Percentiles rank a stretch among this genome's conserved stretches.
Conservation (phyloP, 192 early-diverging fungal genomes). For the Dimargaris verticillata region DNA sequence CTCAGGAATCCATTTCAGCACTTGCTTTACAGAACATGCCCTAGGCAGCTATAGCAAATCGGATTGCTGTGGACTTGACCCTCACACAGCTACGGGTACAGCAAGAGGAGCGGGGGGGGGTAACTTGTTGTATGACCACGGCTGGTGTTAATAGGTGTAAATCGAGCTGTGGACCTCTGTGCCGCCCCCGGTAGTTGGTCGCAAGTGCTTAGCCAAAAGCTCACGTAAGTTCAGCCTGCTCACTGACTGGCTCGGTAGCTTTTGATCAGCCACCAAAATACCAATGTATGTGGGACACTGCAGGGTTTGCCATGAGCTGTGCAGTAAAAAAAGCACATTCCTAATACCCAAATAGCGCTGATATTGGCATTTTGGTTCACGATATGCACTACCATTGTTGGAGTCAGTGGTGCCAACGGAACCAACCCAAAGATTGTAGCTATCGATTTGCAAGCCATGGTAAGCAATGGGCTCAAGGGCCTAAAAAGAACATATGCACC, state of each 20-base stretch:
- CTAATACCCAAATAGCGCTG: too few species aligned
- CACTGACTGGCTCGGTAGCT: too few species aligned
- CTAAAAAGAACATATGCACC: too few species aligned
- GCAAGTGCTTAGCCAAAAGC: conserved; percentile 63
- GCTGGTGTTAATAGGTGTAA: conserved; percentile 37
- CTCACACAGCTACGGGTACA: too few species aligned
- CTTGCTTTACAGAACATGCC: not conserved
- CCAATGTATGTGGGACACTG: too few species aligned
- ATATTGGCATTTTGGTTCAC: too few species aligned
- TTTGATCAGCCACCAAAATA: too few species aligned
- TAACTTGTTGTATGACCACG: not conserved
- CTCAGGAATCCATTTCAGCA: not conserved
- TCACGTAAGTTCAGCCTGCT: conserved; percentile 13
- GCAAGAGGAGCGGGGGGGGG: not conserved
- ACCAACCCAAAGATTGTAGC: conserved; percentile 60
- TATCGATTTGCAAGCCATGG: conserved; percentile 90
- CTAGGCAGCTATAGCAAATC: too few species aligned
- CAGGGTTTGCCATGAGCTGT: too few species aligned
- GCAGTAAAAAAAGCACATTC: too few species aligned
- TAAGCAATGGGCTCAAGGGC: too few species aligned
- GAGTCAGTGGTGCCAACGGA: conserved; percentile 11
- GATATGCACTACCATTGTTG: not conserved
- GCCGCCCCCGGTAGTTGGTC: conserved; percentile 96
- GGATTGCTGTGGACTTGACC: too few species aligned
- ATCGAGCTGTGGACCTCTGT: conserved; percentile 84